Evolutionary conservation across 441 rosid species (phyloP).

Genomic region (Hura crepitans): DNA sequence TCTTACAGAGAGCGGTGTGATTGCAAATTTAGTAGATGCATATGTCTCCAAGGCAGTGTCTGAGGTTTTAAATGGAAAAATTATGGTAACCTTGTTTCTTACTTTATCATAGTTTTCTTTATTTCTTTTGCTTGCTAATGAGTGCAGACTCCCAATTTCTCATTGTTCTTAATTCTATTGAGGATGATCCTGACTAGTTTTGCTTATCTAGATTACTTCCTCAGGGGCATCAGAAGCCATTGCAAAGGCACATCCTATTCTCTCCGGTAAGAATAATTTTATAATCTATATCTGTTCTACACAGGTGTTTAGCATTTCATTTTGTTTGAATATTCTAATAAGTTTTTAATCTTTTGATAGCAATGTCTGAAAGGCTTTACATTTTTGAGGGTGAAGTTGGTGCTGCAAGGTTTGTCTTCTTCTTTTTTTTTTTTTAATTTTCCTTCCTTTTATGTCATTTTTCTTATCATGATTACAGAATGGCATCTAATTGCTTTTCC

Average conservation of each 20-base stretch:
- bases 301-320: slow-evolving; percentile 5
- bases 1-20: slow-evolving; percentile 51
- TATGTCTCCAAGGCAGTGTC: slow-evolving; percentile 61
- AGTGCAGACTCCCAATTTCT: slow-evolving; percentile 1
- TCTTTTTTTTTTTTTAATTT: slow-evolving; percentile 17
- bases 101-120: neutral
- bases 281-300: slow-evolving; percentile 17
- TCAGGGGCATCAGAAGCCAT: slow-evolving; percentile 81
- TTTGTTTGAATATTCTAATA: slow-evolving; percentile 10
- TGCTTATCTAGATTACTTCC: slow-evolving; percentile 51
- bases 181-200: slow-evolving; percentile 25
- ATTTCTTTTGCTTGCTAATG: slow-evolving; percentile 6
- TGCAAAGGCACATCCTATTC: slow-evolving; percentile 71
- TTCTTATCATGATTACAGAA: neutral
- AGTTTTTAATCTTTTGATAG: slow-evolving; percentile 41
- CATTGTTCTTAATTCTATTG: slow-evolving; percentile 19
- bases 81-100: slow-evolving; percentile 48
- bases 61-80: slow-evolving; percentile 52
- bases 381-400: slow-evolving; percentile 76
- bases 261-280: slow-evolving; percentile 53
- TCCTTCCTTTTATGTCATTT: neutral
- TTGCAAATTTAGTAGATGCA: slow-evolving; percentile 53
- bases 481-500: slow-evolving; percentile 7
- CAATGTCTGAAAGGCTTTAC: slow-evolving; percentile 68
- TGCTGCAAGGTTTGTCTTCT: slow-evolving; percentile 68